A percentile compares a stretch with the other conserved stretches of the same genome.
Evolutionary conservation across 2,329 filamentous ascomycete species (phyloP).

Genomic region (Trichoderma harzianum): DNA sequence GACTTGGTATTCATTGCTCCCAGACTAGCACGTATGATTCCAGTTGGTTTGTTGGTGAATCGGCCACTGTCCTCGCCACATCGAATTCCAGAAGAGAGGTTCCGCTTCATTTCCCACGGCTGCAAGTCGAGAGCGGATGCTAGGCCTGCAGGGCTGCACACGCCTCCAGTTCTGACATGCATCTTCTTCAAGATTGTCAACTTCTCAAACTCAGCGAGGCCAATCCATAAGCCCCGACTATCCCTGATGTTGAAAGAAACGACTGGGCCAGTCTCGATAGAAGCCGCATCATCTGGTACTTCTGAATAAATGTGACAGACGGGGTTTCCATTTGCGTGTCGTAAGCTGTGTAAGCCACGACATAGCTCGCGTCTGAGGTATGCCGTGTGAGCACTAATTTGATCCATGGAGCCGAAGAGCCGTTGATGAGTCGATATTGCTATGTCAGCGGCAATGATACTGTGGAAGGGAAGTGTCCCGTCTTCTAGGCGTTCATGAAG

Average conservation of each 20-base stretch:
- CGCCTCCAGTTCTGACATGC: constrained; percentile 80
- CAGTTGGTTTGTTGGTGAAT: constrained; percentile 80
- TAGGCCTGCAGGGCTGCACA: constrained; percentile 90
- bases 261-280: constrained; percentile 63
- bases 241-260: constrained; percentile 80
- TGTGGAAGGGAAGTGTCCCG: constrained; percentile 87
- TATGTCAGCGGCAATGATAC: constrained; percentile 74
- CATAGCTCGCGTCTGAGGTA: constrained; percentile 61
- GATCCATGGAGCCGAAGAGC: constrained; percentile 69
- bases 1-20: constrained; percentile 81
- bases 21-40: constrained; percentile 78
- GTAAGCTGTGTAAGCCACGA: constrained; percentile 54
- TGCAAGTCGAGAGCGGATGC: constrained; percentile 68
- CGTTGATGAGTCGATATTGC: constrained; percentile 67
- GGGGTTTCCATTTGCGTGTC: constrained; percentile 63
- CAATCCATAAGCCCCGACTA: constrained; percentile 68
- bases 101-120: constrained; percentile 77
- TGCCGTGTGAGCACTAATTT: constrained; percentile 67
- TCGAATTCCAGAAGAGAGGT: constrained; percentile 79
- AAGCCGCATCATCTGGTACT: constrained; percentile 18
- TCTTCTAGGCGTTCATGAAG: constrained; percentile 86
- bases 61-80: constrained; percentile 83
- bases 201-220: constrained; percentile 83
- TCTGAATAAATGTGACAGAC: constrained; percentile 66
- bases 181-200: constrained; percentile 74